These are phyloP conservation scores for Talaromyces sp. DNA, from an alignment of 2,329 filamentous ascomycete genomes.

Conservation along the genomic window DNA sequence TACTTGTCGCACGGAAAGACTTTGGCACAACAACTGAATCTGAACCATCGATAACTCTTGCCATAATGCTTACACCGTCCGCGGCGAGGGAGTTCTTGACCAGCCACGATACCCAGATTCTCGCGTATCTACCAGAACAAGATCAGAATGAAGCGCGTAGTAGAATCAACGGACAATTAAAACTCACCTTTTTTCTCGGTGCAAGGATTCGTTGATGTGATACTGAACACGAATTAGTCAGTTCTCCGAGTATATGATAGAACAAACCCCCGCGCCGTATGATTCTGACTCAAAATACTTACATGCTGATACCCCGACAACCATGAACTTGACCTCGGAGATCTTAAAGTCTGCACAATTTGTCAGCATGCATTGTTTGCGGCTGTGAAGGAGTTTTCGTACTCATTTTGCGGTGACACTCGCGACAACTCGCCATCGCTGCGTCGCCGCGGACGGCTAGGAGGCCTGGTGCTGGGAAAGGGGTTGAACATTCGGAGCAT, in stretches of 20 bases:
- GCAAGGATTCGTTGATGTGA: conserved; percentile 11
- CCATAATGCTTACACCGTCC: conserved; percentile 54
- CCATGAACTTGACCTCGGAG: conserved; percentile 72
- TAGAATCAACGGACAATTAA: neutral
- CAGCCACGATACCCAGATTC: conserved; percentile 53
- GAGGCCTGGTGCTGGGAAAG: conserved; percentile 60
- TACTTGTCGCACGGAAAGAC: conserved; percentile 58
- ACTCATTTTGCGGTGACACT: conserved; percentile 76
- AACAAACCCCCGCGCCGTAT: neutral
- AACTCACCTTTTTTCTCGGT: conserved; percentile 17
- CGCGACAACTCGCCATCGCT: conserved; percentile 69
- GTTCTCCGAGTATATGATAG: neutral
- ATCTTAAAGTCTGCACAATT: conserved; percentile 57
- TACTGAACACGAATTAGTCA: conserved; percentile 4
- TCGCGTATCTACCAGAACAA: conserved; percentile 31
- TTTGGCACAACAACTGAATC: conserved; percentile 56
- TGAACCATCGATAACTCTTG: conserved; percentile 57
- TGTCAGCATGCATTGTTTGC: conserved; percentile 8
- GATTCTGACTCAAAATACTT: conserved; percentile 20
- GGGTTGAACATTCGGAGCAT: conserved; percentile 70
- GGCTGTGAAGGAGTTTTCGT: conserved; percentile 20
- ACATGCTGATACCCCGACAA: conserved; percentile 59
- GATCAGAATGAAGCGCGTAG: neutral
- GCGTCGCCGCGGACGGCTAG: conserved; percentile 71
- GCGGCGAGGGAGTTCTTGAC: conserved; percentile 52